Base-by-base conservation (phyloP, 305 asterid genomes). In the Solanum hybrid region DNA sequence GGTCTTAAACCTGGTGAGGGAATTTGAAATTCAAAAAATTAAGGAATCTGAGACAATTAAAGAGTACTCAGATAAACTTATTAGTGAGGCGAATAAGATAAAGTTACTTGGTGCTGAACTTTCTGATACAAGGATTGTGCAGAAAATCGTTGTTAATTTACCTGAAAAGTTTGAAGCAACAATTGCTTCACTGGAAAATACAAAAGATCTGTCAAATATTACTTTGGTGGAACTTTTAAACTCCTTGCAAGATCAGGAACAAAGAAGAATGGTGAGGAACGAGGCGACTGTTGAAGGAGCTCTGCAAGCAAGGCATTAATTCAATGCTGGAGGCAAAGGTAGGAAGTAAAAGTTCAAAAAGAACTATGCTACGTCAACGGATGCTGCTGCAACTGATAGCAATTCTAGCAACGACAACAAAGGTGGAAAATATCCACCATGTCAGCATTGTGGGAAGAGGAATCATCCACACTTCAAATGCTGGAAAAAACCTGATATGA, bases 161-260 rank as follows among this genome's bases (percentile, higher is more conserved):
- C 37, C 79, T 75, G 6, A 31, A 75, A 75, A 14, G n/a, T 75
- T 75, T 75, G 37, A 75, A 31, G 38, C 37, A 6, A 75, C 38
- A 75, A 75, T 29, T 14, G 38, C 1, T 75, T 75, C 46, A 75
- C 4, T 31, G 13, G 7, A 75, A 75, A 75, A 75, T 26, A 87
- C 88, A 5, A 76, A 85, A 36, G 78, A 90, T 85, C 1, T 88
- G 38, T 90, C 92, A 36, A 88, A 20, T 0, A 90, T 88, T 34
- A 36, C 51, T 40, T 40, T 40, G 51, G 51, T 2, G 5, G 16
- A 40, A 40, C 51, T 40, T 40, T 40, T 40, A 1, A 75, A 75
- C 12, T 29, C 79, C 20, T 14, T 14, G 9, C 77, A 71, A 71
- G 77, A 16, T 11, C 20, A 11, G 16, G 17, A 72, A 72, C 79